A percentile compares a stretch with the other conserved stretches of the same genome.
Evolutionary conservation across 1,284 basidiomycete species (phyloP).

Genomic region (Apiotrichum sp.): DNA sequence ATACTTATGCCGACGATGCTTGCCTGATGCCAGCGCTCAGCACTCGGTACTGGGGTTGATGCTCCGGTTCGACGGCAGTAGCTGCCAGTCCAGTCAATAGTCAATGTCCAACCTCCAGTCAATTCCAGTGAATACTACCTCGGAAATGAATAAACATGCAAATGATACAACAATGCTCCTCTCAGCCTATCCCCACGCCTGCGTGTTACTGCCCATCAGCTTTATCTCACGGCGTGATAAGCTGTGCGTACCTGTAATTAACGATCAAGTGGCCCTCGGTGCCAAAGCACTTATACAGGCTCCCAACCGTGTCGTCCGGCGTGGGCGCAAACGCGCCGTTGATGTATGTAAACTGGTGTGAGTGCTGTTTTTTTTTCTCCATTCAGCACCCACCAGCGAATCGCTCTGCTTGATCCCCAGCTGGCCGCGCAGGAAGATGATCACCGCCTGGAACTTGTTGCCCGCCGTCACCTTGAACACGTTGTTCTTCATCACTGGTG

Average conservation of each 20-base stretch:
- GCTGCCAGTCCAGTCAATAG: too few species aligned
- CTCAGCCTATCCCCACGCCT: slow-evolving; percentile 33
- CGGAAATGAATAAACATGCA: neutral
- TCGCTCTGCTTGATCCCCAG: slow-evolving; percentile 82
- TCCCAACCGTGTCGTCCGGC: slow-evolving; percentile 86
- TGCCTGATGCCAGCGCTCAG: too few species aligned
- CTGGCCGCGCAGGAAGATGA: slow-evolving; percentile 86
- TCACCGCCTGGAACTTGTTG: slow-evolving; percentile 91
- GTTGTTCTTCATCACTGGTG: slow-evolving; percentile 98
- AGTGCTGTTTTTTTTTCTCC: neutral
- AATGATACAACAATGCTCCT: slow-evolving; percentile 6
- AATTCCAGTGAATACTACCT: too few species aligned
- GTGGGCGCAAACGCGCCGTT: slow-evolving; percentile 94
- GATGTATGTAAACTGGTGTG: slow-evolving; percentile 85
- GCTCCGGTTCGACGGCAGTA: too few species aligned
- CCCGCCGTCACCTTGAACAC: slow-evolving; percentile 95
- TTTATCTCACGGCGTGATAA: too few species aligned
- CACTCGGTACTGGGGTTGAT: too few species aligned
- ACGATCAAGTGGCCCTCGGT: slow-evolving; percentile 92
- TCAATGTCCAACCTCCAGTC: too few species aligned
- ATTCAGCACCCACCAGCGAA: slow-evolving; percentile 60
- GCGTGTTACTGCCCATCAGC: slow-evolving; percentile 27
- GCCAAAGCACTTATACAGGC: slow-evolving; percentile 76
- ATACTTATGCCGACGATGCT: too few species aligned
- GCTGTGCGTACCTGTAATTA: slow-evolving; percentile 69